phyloP scores from a whole-genome alignment of 208 protist species.

The Entamoeba nuttalli region DNA sequence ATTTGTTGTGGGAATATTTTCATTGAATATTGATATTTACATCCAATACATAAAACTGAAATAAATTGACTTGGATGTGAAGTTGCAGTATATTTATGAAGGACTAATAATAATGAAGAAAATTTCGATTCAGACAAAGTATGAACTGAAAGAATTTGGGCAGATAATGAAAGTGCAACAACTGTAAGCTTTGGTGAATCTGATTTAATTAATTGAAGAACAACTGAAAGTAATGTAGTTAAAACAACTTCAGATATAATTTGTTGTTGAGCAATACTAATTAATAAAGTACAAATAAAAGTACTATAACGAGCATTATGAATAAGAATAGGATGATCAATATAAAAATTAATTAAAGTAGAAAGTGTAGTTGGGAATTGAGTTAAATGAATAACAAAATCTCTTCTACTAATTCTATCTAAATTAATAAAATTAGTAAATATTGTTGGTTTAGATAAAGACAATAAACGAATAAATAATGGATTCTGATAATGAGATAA shows the following conservation, averaged over 20 bases:
- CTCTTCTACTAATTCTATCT: background rate
- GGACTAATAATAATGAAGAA: background rate
- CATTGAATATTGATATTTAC: background rate
- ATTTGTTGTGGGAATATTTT: background rate
- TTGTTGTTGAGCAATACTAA: background rate
- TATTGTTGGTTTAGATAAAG: background rate
- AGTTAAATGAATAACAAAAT: background rate
- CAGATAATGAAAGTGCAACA: background rate
- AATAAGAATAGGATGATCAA: background rate
- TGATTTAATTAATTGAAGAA: background rate
- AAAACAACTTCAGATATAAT: background rate
- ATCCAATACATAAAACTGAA: background rate
- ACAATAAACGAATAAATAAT: background rate
- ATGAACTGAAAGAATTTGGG: background rate
- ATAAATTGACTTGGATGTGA: background rate
- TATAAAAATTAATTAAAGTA: background rate
- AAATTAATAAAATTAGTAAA: background rate
- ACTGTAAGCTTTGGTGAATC: background rate
- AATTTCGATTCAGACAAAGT: background rate
- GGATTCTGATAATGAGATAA: background rate
- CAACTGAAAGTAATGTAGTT: background rate
- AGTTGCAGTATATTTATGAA: background rate
- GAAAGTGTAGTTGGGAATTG: background rate
- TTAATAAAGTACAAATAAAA: background rate
- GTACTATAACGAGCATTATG: background rate